Conservation (phyloP, 306 rosid species). For the Abrus pulchellus region DNA sequence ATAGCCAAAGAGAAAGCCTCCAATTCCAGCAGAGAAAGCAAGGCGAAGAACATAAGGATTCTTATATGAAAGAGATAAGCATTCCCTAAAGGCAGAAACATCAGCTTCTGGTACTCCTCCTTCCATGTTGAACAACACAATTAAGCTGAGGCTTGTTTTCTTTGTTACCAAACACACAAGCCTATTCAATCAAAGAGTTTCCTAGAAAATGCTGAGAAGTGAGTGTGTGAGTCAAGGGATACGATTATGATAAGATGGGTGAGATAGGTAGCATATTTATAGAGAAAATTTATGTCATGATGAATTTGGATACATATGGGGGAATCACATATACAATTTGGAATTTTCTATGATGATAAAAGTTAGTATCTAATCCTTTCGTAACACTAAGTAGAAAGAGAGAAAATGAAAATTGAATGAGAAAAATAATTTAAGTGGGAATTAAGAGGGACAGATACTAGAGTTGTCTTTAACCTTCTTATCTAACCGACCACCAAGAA, state of each 20-base stretch:
- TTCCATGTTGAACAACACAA: constrained; percentile 46
- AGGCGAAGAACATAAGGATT: constrained; percentile 63
- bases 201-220: not conserved
- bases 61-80: constrained; percentile 53
- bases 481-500: constrained; percentile 25
- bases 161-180: not conserved
- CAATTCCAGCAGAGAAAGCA: constrained; percentile 65
- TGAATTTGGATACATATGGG: constrained; percentile 18
- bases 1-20: constrained; percentile 64
- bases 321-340: constrained; percentile 33
- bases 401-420: not conserved
- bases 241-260: constrained; percentile 1
- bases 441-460: constrained; percentile 22
- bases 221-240: constrained; percentile 21
- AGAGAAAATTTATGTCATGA: constrained; percentile 16
- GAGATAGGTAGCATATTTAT: constrained; percentile 49
- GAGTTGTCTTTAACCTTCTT: constrained; percentile 26
- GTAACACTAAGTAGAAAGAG: not conserved
- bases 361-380: not conserved
- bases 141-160: not conserved
- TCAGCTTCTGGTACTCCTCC: constrained; percentile 60
- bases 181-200: constrained; percentile 21
- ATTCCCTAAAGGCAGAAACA: constrained; percentile 61
- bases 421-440: constrained; percentile 1
- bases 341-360: constrained; percentile 11